Percentiles rank a stretch among this genome's conserved stretches.
These are phyloP conservation scores for Cyclostephanos invisitatus DNA, from an alignment of 108 stramenopile genomes.

Conservation along the genomic window DNA sequence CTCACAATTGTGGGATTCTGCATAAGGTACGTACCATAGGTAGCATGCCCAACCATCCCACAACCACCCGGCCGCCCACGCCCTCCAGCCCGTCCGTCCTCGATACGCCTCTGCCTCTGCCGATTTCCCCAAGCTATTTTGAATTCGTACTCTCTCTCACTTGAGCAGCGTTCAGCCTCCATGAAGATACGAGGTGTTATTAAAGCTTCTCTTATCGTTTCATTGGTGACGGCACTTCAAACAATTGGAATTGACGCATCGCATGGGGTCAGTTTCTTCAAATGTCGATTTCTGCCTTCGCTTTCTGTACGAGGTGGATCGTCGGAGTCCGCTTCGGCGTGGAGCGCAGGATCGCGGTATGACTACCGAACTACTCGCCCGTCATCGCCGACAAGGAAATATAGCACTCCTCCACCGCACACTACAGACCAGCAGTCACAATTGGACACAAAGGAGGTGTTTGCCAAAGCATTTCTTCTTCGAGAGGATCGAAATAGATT, in stretches of 20 bases:
- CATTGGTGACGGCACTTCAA: neutral
- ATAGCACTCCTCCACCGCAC: neutral
- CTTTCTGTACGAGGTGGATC: neutral
- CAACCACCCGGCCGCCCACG: too few species aligned
- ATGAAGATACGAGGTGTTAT: too few species aligned
- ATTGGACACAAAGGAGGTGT: conserved; percentile 6
- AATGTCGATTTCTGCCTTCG: neutral
- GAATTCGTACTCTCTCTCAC: too few species aligned
- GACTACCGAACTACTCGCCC: conserved; percentile 12
- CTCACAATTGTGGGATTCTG: too few species aligned
- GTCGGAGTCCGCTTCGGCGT: conserved; percentile 3
- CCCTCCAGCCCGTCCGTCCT: too few species aligned
- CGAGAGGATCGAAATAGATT: conserved; percentile 18
- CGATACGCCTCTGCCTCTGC: too few species aligned
- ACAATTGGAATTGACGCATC: neutral
- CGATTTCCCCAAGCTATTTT: too few species aligned
- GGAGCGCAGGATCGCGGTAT: conserved; percentile 11
- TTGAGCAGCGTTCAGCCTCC: too few species aligned
- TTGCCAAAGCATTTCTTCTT: conserved; percentile 13
- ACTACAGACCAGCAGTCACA: conserved; percentile 1
- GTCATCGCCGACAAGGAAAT: conserved; percentile 2
- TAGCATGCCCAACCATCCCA: too few species aligned
- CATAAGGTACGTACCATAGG: too few species aligned
- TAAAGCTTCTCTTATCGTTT: too few species aligned
- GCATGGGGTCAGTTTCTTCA: neutral